These are phyloP conservation scores for Juglanconis sp. DNA, from an alignment of 2,329 filamentous ascomycete species.

Conservation along the genomic window DNA sequence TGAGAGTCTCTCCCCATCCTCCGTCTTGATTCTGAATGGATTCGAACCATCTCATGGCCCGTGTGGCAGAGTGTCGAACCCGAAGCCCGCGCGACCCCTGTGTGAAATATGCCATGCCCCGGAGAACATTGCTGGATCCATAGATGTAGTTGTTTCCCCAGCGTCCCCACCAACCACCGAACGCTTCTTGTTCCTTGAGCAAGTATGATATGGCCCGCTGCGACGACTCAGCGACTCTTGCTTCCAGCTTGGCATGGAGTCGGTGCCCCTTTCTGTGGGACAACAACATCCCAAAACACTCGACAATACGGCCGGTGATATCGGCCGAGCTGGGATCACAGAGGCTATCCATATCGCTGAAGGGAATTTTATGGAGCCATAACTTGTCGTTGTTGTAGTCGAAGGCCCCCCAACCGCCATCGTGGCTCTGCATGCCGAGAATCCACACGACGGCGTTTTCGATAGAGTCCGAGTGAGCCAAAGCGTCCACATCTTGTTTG, in stretches of 20 bases:
- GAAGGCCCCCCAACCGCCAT: slow-evolving; percentile 34
- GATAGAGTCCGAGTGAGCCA: not conserved
- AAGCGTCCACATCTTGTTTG: slow-evolving; percentile 20
- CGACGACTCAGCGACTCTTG: not conserved
- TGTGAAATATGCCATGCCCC: not conserved
- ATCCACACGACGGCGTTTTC: slow-evolving; percentile 24
- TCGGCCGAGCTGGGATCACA: slow-evolving; percentile 32
- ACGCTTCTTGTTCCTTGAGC: not conserved
- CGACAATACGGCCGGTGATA: slow-evolving; percentile 27
- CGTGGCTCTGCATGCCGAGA: slow-evolving; percentile 32
- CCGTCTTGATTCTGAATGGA: too few relatives aligned
- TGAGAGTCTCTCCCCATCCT: too few relatives aligned
- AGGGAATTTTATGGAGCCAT: slow-evolving; percentile 32
- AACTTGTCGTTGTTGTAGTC: slow-evolving; percentile 31
- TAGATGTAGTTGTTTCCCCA: slow-evolving; percentile 5
- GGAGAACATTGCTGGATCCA: not conserved
- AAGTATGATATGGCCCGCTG: not conserved
- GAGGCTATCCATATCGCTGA: slow-evolving; percentile 34
- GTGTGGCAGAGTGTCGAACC: too few relatives aligned
- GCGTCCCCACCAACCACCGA: slow-evolving; percentile 1
- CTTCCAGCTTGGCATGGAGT: not conserved
- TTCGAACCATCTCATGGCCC: too few relatives aligned
- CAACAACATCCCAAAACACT: slow-evolving; percentile 1
- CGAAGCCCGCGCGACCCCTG: too few relatives aligned
- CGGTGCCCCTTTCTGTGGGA: not conserved